A percentile compares a stretch with the other conserved stretches of the same genome.
Conservation (phyloP, 2,329 filamentous ascomycete genomes). For the Acephala macrosclerotiorum region DNA sequence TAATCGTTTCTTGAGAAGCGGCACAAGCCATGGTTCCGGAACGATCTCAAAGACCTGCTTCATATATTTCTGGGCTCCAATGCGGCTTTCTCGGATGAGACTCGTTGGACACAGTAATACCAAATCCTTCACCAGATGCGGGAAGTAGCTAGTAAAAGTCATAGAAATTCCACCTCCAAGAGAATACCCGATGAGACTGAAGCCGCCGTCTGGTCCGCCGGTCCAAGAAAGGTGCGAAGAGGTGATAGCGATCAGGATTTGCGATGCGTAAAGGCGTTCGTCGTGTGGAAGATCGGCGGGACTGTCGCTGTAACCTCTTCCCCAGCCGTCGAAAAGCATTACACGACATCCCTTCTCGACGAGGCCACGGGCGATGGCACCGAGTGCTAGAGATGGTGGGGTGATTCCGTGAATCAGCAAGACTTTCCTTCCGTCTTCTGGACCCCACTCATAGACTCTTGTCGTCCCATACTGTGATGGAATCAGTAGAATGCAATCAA, state of each 20-base stretch:
- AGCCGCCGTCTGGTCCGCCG: conserved; percentile 49
- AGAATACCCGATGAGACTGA: conserved; percentile 80
- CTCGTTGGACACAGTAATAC: conserved; percentile 83
- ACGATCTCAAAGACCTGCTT: background rate
- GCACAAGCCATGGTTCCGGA: background rate
- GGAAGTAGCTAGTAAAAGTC: conserved; percentile 74
- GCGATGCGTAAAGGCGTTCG: conserved; percentile 67
- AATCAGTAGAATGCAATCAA: background rate
- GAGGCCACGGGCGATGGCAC: conserved; percentile 69
- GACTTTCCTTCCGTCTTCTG: conserved; percentile 73
- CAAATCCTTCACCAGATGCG: conserved; percentile 71
- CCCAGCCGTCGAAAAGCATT: conserved; percentile 71
- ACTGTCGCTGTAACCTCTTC: conserved; percentile 78
- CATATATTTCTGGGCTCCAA: background rate
- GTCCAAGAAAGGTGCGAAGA: conserved; percentile 68
- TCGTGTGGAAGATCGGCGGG: conserved; percentile 62
- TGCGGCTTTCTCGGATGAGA: conserved; percentile 56
- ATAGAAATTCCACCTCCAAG: conserved; percentile 78
- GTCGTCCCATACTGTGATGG: conserved; percentile 66
- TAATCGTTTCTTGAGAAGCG: background rate
- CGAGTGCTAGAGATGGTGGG: conserved; percentile 76
- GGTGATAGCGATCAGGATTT: conserved; percentile 70
- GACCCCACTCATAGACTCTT: conserved; percentile 83
- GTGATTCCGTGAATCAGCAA: conserved; percentile 83
- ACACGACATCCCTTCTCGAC: conserved; percentile 74